Conservation (phyloP, 2,329 filamentous ascomycete species). For the Phialocephala subalpina region DNA sequence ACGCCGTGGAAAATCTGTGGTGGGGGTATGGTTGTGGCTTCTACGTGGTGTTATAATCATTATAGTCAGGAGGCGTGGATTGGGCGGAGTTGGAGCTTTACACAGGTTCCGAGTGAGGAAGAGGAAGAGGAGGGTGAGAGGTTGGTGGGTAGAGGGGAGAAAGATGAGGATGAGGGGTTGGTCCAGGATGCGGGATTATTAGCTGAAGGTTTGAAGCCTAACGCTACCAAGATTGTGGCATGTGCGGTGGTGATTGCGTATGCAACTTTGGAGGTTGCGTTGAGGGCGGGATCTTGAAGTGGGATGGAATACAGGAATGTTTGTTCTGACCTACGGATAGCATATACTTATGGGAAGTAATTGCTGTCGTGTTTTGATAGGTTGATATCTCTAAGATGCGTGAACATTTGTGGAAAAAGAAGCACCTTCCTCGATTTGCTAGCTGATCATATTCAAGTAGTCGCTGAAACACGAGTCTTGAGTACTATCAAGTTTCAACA, state of each 20-base stretch:
- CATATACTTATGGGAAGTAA: neutral
- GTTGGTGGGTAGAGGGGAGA: neutral
- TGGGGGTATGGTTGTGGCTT: conserved; percentile 29
- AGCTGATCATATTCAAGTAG: too few species aligned
- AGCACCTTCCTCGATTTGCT: too few species aligned
- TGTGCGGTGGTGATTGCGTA: conserved; percentile 22
- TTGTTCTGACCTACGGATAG: too few species aligned
- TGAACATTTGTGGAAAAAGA: neutral
- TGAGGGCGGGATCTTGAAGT: conserved; percentile 12
- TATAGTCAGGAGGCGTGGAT: conserved; percentile 28
- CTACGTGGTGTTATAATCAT: conserved; percentile 35
- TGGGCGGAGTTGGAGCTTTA: neutral
- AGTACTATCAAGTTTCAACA: neutral
- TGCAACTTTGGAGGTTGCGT: conserved; percentile 25
- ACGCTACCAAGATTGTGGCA: conserved; percentile 21
- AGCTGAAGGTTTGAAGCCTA: conserved; percentile 14
- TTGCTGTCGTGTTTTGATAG: neutral
- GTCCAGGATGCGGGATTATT: neutral
- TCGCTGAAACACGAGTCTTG: too few species aligned
- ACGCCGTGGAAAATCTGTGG: conserved; percentile 32
- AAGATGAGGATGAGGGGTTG: neutral
- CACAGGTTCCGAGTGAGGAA: neutral
- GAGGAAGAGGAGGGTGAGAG: neutral
- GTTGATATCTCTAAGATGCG: too few species aligned
- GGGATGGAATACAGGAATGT: too few species aligned